Evolutionary conservation across 2,329 filamentous ascomycete species (phyloP).

Genomic region (Neobulgaria alba): DNA sequence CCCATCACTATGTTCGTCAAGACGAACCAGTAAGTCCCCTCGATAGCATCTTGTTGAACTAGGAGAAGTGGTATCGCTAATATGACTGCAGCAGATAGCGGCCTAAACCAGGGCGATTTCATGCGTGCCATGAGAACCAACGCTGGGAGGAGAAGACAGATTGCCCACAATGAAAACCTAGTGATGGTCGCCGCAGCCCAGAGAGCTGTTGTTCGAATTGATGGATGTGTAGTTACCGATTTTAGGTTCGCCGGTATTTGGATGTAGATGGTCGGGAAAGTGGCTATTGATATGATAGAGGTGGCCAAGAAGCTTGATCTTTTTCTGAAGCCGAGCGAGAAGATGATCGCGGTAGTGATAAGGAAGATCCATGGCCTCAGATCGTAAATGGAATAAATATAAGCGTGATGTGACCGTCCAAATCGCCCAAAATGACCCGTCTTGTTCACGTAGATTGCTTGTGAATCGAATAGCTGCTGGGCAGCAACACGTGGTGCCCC

Average conservation of each 20-base stretch:
- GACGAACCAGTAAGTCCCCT: background rate
- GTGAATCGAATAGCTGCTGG: background rate
- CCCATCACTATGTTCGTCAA: background rate
- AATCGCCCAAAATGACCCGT: background rate
- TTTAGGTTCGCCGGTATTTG: background rate
- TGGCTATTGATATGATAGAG: background rate
- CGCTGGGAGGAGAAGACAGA: background rate
- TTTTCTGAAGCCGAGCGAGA: background rate
- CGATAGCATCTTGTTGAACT: background rate
- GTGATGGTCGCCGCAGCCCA: background rate
- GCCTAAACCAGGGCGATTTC: background rate
- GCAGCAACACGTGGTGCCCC: background rate
- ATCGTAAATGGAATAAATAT: background rate
- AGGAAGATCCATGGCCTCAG: background rate
- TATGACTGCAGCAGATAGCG: background rate
- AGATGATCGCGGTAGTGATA: background rate
- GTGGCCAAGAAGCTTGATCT: background rate
- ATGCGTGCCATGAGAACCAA: background rate
- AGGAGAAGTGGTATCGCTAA: background rate
- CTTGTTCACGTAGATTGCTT: background rate
- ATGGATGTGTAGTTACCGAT: background rate
- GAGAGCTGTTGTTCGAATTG: background rate
- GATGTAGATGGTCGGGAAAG: background rate
- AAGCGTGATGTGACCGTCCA: background rate
- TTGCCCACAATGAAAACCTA: background rate